Conservation (phyloP, 2,329 filamentous ascomycete species). For the Aspergillus pseudoterreus region DNA sequence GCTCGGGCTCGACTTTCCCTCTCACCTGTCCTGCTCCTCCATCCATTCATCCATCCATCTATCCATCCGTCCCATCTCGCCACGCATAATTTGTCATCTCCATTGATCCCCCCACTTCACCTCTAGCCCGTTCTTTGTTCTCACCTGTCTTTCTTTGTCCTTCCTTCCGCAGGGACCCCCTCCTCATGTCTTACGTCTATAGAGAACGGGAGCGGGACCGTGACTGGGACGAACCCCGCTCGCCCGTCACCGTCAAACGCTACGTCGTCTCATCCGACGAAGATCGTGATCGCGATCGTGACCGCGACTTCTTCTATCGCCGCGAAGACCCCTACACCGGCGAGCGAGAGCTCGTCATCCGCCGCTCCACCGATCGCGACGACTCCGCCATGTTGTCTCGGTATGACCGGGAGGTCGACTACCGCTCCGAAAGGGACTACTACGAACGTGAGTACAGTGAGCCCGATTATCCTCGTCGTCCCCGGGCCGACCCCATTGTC, state of each 20-base stretch:
- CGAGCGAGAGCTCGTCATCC: constrained; percentile 44
- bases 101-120: not conserved
- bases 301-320: constrained; percentile 24
- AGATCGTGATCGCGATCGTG: constrained; percentile 27
- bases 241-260: constrained; percentile 51
- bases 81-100: not conserved
- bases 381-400: constrained; percentile 40
- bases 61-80: not conserved
- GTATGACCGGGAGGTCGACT: constrained; percentile 46
- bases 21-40: constrained; percentile 1
- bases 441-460: constrained; percentile 41
- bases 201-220: constrained; percentile 39
- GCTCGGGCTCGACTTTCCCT: too few relatives aligned
- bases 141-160: constrained; percentile 1
- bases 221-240: constrained; percentile 41
- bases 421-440: constrained; percentile 43
- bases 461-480: constrained; percentile 46
- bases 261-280: constrained; percentile 50
- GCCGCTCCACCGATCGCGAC: constrained; percentile 45
- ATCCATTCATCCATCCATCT: not conserved
- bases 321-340: constrained; percentile 28
- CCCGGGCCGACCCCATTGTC: constrained; percentile 49
- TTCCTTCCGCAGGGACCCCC: not conserved
- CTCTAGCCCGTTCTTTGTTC: not conserved
- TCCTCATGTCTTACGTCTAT: constrained; percentile 31